Evolutionary conservation across 139 green algal species (phyloP).

Genomic region (Mesotaenium endlicherianum): DNA sequence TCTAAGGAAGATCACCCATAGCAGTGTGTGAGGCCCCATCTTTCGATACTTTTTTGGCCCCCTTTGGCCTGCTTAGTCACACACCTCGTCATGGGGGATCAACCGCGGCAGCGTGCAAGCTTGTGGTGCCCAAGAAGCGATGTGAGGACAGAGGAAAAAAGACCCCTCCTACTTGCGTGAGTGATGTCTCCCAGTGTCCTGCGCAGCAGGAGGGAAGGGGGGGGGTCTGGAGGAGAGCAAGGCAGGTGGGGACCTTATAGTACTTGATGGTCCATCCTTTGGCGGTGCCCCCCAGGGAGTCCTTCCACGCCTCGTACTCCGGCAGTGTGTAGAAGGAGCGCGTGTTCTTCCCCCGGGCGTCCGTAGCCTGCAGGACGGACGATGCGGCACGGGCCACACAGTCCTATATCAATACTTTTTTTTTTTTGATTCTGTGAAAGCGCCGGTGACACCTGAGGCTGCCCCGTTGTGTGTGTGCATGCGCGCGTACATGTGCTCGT

Average conservation of each 20-base stretch:
- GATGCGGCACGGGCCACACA: background rate
- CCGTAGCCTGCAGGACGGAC: background rate
- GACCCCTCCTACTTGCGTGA: no score
- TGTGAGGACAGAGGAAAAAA: no score
- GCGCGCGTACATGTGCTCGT: background rate
- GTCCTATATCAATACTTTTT: background rate
- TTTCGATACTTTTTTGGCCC: no score
- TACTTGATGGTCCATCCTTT: slow-evolving; percentile 96
- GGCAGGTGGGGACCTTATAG: slow-evolving; percentile 87
- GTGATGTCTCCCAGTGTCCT: no score
- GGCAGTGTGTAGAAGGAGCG: slow-evolving; percentile 96
- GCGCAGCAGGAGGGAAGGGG: no score
- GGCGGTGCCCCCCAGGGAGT: slow-evolving; percentile 58
- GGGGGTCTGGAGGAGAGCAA: no score
- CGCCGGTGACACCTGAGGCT: background rate
- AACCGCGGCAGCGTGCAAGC: no score
- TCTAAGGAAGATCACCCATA: no score
- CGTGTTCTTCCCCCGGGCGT: slow-evolving; percentile 46
- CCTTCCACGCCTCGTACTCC: slow-evolving; percentile 96
- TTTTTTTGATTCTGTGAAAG: background rate
- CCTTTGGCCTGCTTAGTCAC: no score
- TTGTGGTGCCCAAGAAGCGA: no score
- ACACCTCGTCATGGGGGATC: no score
- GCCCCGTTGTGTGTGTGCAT: background rate
- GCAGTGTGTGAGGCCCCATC: no score